These are phyloP conservation scores for Marasmius tenuissimus DNA, from an alignment of 1,284 basidiomycete genomes.

Conservation along the genomic window DNA sequence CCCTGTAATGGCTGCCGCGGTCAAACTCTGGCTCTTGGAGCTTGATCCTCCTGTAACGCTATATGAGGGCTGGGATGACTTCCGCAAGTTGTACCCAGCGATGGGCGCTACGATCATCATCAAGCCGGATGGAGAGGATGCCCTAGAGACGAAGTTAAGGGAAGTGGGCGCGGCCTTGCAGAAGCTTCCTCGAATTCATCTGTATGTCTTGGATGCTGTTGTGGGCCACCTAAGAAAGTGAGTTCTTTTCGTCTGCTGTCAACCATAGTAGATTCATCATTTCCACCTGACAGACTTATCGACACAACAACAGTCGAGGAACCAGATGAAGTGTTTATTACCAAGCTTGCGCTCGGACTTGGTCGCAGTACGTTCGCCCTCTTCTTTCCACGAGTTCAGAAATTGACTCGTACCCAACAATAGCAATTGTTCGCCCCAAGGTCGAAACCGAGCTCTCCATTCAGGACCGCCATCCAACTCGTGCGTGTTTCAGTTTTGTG, in stretches of 20 bases:
- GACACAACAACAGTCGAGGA: conserved; percentile 70
- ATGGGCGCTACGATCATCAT: conserved; percentile 43
- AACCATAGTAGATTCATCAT: background rate
- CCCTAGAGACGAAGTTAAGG: conserved; percentile 62
- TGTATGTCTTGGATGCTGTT: conserved; percentile 81
- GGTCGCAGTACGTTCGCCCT: conserved; percentile 70
- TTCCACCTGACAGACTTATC: conserved; percentile 53
- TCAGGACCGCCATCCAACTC: conserved; percentile 80
- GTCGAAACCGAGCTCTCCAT: conserved; percentile 80
- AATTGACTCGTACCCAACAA: conserved; percentile 7
- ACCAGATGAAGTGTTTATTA: conserved; percentile 72
- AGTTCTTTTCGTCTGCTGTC: conserved; percentile 26
- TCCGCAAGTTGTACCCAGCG: conserved; percentile 80
- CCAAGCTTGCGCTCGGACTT: conserved; percentile 85
- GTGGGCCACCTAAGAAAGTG: conserved; percentile 78
- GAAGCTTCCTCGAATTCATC: conserved; percentile 77
- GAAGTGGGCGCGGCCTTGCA: conserved; percentile 70
- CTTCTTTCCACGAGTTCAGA: background rate
- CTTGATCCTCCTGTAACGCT: conserved; percentile 80
- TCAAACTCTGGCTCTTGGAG: conserved; percentile 88
- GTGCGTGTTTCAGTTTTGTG: conserved; percentile 39
- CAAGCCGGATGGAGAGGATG: conserved; percentile 53
- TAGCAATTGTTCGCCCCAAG: conserved; percentile 83
- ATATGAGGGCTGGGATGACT: conserved; percentile 89
- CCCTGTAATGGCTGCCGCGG: conserved; percentile 79